Conservation (phyloP, 75 land plant species). For the Azolla pinnata region DNA sequence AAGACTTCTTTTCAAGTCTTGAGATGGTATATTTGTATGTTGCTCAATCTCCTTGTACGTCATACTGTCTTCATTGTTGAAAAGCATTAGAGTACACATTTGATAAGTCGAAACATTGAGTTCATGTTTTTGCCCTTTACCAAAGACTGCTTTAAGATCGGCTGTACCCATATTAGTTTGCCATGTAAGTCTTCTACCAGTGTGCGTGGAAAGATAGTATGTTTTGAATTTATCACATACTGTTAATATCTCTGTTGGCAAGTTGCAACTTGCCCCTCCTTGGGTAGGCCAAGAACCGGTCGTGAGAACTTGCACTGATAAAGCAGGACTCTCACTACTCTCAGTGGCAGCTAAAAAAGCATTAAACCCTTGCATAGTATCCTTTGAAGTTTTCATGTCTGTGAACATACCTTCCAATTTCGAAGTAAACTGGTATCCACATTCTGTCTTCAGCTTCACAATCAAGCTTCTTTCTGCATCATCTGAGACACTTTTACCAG, state of each 20-base stretch:
- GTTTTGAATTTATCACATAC: constrained; percentile 75
- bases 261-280: constrained; percentile 62
- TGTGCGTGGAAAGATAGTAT: constrained; percentile 86
- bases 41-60: constrained; percentile 84
- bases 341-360: constrained; percentile 40
- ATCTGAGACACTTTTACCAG: constrained; percentile 91
- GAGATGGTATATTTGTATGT: constrained; percentile 74
- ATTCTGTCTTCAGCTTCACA: constrained; percentile 93
- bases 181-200: constrained; percentile 90
- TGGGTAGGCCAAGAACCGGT: constrained; percentile 99
- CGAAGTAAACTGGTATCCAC: constrained; percentile 96
- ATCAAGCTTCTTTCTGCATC: constrained; percentile 95
- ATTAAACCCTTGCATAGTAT: constrained; percentile 92
- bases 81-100: constrained; percentile 88
- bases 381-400: constrained; percentile 95
- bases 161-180: constrained; percentile 97
- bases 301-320: constrained; percentile 81
- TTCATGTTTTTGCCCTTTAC: constrained; percentile 80
- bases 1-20: constrained; percentile 74
- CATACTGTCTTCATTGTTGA: constrained; percentile 59
- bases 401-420: constrained; percentile 99
- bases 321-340: constrained; percentile 51
- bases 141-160: constrained; percentile 82
- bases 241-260: constrained; percentile 70
- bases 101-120: constrained; percentile 91